These are phyloP conservation scores for Magnolia changhungtana DNA, from an alignment of 164 flowering plant species.

Conservation along the genomic window DNA sequence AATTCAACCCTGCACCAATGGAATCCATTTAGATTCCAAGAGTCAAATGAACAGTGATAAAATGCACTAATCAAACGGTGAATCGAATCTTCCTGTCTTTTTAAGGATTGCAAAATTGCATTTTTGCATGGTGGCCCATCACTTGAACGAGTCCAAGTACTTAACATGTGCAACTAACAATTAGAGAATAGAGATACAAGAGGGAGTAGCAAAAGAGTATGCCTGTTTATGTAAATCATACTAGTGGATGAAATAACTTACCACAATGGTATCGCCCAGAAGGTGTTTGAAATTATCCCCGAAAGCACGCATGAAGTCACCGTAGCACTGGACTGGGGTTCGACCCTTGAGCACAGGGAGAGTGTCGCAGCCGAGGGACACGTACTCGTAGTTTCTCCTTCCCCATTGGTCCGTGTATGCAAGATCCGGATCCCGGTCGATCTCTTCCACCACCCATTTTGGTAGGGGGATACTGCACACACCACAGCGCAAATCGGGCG, in stretches of 20 bases:
- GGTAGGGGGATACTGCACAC: conserved; percentile 84
- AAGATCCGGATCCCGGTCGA: conserved; percentile 68
- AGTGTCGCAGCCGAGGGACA: conserved; percentile 86
- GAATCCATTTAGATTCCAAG: no score
- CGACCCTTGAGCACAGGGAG: conserved; percentile 83
- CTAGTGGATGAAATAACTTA: conserved; percentile 18
- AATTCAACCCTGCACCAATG: no score
- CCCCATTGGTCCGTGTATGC: conserved; percentile 97
- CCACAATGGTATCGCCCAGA: conserved; percentile 92
- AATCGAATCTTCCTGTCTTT: no score
- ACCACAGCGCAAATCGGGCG: not conserved
- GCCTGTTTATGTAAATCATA: no score
- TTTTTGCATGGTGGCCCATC: no score
- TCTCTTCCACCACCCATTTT: conserved; percentile 82
- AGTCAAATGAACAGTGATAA: no score
- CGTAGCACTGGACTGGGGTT: conserved; percentile 78
- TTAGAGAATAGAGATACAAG: no score
- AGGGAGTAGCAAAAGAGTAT: no score
- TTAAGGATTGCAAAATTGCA: no score
- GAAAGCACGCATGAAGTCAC: conserved; percentile 89
- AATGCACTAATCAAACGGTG: no score
- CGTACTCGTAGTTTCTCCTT: conserved; percentile 73
- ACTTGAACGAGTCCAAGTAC: no score
- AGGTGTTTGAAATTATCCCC: conserved; percentile 72
- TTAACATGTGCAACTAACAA: no score